These are phyloP conservation scores for Blastomyces parvus DNA, from an alignment of 2,329 filamentous ascomycete genomes.

Conservation along the genomic window DNA sequence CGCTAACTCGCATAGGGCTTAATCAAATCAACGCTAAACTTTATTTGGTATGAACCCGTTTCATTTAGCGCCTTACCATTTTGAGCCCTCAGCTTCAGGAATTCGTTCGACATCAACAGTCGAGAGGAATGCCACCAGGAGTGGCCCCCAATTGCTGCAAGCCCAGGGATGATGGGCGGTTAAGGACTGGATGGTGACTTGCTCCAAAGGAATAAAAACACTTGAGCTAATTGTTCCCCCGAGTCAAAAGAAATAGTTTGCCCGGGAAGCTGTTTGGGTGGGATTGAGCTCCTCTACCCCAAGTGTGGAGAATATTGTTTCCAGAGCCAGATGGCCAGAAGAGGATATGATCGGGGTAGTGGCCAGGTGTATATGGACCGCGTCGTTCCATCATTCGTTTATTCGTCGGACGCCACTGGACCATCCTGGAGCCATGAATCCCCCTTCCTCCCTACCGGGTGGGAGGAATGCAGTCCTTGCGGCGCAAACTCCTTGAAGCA, in stretches of 20 bases:
- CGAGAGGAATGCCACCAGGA: neutral
- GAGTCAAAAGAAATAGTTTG: neutral
- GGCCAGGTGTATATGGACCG: constrained; percentile 17
- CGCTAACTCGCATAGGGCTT: neutral
- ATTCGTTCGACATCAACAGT: neutral
- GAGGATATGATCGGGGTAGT: constrained; percentile 15
- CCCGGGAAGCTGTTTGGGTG: too few relatives aligned
- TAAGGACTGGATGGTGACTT: neutral
- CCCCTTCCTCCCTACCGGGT: constrained; percentile 26
- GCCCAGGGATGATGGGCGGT: neutral
- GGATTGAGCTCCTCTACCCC: neutral
- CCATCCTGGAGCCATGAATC: constrained; percentile 32
- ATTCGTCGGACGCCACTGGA: constrained; percentile 17
- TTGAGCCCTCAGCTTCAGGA: neutral
- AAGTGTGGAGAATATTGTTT: neutral
- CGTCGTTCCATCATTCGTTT: constrained; percentile 10
- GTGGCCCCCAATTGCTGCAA: neutral
- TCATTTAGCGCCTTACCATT: constrained; percentile 1
- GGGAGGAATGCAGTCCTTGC: constrained; percentile 18
- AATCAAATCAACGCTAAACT: neutral
- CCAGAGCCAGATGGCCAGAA: constrained; percentile 8
- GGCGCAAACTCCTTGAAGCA: constrained; percentile 30
- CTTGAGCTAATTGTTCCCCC: neutral
- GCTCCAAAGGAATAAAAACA: neutral
- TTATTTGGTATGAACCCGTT: neutral